Evolutionary conservation across 2,329 filamentous ascomycete species (phyloP), one percentile per base, ranked within the genome.

Genomic region (Aspergillus sergii): DNA sequence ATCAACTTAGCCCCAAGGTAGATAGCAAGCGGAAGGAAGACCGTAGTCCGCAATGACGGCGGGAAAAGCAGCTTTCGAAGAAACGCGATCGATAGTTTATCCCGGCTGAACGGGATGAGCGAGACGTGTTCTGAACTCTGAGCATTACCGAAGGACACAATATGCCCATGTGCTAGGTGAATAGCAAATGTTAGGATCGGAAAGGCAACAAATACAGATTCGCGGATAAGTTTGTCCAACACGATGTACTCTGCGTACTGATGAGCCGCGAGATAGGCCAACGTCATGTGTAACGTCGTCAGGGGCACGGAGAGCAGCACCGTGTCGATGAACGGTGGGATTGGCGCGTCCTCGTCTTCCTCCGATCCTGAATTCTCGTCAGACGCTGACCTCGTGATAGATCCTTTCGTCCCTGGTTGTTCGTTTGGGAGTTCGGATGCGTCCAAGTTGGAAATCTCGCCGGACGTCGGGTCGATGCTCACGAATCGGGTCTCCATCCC

Each of bases 1-100:
- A 98, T 89, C 66, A 97, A 82, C 76, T 93, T 94, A 78, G 89
- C 92, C 1, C 95, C 95, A 0, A 80, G 66, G 16, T 34, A 48
- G 5, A 74, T 57, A 28, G 78, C 73, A 6, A 76, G 56, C 8
- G 74, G 71, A 8, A 79, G 67, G 59, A 78, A 78, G 3, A 76
- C 48, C 8, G 75, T 36, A 6, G 78, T 79, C 16, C 71, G 69
- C 12, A 71, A 55, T 0, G 72, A 68, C 8, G 75, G 76, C 19
- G 77, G 76, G 32, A 79, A 78, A 12, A 78, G 21, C 19, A 76
- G 54, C 26, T 67, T 68, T 26, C 73, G 68, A 4, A 76, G 55
- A 26, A 75, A 74, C 12, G 69, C 69, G 5, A 73, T 36, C 2
- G 69, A 71, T 12, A 71, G 59, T 58, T 72, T 73, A 12, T 72